phyloP scores from a whole-genome alignment of 2,329 filamentous ascomycete genomes.

The Colletotrichum siamense region DNA sequence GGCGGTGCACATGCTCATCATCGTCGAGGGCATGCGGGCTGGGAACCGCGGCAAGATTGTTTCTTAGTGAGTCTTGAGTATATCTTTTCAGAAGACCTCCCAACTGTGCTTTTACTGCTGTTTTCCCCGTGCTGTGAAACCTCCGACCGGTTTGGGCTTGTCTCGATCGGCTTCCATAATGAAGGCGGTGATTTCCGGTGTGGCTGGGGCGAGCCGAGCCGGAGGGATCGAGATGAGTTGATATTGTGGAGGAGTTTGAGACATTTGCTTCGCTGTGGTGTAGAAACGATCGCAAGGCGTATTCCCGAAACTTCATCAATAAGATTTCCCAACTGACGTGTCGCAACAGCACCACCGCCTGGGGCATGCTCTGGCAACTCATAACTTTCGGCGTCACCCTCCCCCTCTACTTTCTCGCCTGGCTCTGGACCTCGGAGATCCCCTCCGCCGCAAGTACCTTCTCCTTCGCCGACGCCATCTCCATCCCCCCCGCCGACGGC shows the following conservation, averaged over 20 bases:
- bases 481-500: conserved; percentile 17
- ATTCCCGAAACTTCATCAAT: no score
- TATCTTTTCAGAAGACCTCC: neutral
- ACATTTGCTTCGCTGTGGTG: no score
- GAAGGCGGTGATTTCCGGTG: no score
- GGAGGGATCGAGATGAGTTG: no score
- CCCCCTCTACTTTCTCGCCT: conserved; percentile 26
- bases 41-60: conserved; percentile 25
- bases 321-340: no score
- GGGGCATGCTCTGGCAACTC: conserved; percentile 27
- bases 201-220: no score
- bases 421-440: conserved; percentile 25
- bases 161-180: no score
- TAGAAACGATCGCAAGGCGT: no score
- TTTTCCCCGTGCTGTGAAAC: no score
- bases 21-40: conserved; percentile 23
- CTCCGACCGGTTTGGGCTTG: no score
- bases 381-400: conserved; percentile 26
- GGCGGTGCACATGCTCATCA: conserved; percentile 22
- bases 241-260: no score
- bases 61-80: conserved; percentile 16
- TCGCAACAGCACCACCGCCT: conserved; percentile 18
- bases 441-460: neutral
- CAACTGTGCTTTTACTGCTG: no score
- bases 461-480: conserved; percentile 5